Evolutionary conservation across 768 basidiomycete species (phyloP).

Genomic region (Lentinula boryana): DNA sequence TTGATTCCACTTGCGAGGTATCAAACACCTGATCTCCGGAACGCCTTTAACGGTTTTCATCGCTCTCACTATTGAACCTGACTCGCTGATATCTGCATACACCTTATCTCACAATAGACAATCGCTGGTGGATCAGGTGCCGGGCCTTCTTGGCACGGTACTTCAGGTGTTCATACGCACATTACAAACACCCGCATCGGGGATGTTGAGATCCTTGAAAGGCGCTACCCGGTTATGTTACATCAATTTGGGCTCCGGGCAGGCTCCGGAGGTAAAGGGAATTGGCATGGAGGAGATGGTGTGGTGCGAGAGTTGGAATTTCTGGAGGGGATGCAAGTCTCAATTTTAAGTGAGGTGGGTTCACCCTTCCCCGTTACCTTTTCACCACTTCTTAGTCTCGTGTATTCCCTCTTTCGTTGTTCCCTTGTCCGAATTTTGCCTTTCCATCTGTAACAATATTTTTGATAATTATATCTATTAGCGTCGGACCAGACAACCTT

Average conservation of each 20-base stretch:
- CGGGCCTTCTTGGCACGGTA: conserved; percentile 85
- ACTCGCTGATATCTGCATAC: not conserved
- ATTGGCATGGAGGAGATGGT: conserved; percentile 79
- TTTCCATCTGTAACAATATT: not conserved
- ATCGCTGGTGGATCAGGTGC: conserved; percentile 94
- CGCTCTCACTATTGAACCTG: not conserved
- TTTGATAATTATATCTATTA: conserved; percentile 18
- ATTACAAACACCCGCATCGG: conserved; percentile 92
- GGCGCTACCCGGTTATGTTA: conserved; percentile 88
- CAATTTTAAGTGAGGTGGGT: conserved; percentile 78
- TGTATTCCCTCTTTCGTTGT: not conserved
- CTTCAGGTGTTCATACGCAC: conserved; percentile 89
- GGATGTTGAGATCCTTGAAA: conserved; percentile 90
- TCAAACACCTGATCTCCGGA: no score
- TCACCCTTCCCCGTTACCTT: not conserved
- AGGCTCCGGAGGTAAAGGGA: conserved; percentile 65
- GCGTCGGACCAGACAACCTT: conserved; percentile 82
- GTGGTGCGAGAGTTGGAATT: conserved; percentile 82
- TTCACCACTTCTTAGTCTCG: not conserved
- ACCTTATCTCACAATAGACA: conserved; percentile 43
- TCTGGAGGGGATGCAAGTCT: conserved; percentile 75
- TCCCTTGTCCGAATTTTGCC: not conserved
- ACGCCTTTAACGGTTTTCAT: no score
- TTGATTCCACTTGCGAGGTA: not conserved
- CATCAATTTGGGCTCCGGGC: conserved; percentile 75